Evolutionary conservation across 495 filamentous ascomycete genomes (phyloP), one percentile per base, ranked within the genome.

Genomic region (Penicillium cosmopolitanum): DNA sequence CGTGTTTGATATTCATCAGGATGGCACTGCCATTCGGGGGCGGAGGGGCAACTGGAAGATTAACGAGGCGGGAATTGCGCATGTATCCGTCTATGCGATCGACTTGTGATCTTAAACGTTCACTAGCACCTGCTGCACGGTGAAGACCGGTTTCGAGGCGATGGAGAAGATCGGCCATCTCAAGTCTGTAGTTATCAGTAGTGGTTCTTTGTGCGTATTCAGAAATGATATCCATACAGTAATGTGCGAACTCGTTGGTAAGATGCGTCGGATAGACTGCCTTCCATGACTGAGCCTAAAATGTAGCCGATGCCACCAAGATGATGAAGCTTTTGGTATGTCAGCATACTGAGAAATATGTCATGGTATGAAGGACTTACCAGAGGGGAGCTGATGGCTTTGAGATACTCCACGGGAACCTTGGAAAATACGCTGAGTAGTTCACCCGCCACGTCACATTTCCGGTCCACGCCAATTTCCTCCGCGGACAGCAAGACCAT

Each of bases 241-340:
- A 81, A 65, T n/a, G 66, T 72, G 40, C 79, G 73, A 16, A 80
- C 72, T 51, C 73, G 73, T 18, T 67, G 60, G 58, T 81, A 82
- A 7, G 75, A 75, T 52, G 65, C 66, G 64, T 83, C 79, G 12
- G 74, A 79, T 31, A 83, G 55, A 35, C 68, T 76, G 5, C 77
- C 78, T 61, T 82, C 77, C 65, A 82, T 77, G 47, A 79, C 75
- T 7, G 78, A 80, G 11, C 73, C 73, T 16, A 84, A 70, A 55
- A 84, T 81, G 15, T 70, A 73, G 18, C 80, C 81, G 36, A 83
- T 79, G 21, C 78, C 78, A 12, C 71, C 79, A 8, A 83, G 71
- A 60, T 83, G 81, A 56, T 82, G 73, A 11, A 82, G 66, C 68
- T 73, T 21, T 1, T 3, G 21, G n/a, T 9, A 15, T 5, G 35